Conservation (phyloP, 495 filamentous ascomycete genomes). For the Xylaria curta region DNA sequence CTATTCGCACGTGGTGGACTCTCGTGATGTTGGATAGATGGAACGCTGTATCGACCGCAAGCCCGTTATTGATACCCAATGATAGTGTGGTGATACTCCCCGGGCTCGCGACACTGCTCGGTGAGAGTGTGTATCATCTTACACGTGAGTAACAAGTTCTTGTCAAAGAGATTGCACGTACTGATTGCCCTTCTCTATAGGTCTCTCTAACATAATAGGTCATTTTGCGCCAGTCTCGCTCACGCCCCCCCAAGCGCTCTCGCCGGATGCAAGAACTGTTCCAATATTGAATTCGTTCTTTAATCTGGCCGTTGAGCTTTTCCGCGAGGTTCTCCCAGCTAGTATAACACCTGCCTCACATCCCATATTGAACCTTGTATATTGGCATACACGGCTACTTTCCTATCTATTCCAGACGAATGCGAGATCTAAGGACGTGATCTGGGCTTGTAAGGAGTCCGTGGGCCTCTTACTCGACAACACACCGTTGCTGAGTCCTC, state of each 20-base stretch:
- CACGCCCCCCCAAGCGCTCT: constrained; percentile 29
- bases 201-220: constrained; percentile 45
- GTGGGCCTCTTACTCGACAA: constrained; percentile 61
- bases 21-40: constrained; percentile 77
- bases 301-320: constrained; percentile 50
- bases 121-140: constrained; percentile 67
- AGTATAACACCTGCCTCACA: constrained; percentile 44
- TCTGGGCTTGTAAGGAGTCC: constrained; percentile 67
- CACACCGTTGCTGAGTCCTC: constrained; percentile 63
- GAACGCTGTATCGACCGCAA: constrained; percentile 72
- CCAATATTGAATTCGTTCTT: constrained; percentile 35
- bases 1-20: constrained; percentile 75
- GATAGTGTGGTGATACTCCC: constrained; percentile 64
- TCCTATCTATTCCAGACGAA: constrained; percentile 61
- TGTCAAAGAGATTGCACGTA: constrained; percentile 17
- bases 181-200: constrained; percentile 39
- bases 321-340: constrained; percentile 53
- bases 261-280: constrained; percentile 28
- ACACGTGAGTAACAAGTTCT: constrained; percentile 64
- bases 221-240: constrained; percentile 40
- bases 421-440: constrained; percentile 51
- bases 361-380: constrained; percentile 68
- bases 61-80: constrained; percentile 64
- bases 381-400: constrained; percentile 76
- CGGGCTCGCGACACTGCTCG: constrained; percentile 70